phyloP scores from a whole-genome alignment of 257 asterid species.

The Nicotiana noctiflora region DNA sequence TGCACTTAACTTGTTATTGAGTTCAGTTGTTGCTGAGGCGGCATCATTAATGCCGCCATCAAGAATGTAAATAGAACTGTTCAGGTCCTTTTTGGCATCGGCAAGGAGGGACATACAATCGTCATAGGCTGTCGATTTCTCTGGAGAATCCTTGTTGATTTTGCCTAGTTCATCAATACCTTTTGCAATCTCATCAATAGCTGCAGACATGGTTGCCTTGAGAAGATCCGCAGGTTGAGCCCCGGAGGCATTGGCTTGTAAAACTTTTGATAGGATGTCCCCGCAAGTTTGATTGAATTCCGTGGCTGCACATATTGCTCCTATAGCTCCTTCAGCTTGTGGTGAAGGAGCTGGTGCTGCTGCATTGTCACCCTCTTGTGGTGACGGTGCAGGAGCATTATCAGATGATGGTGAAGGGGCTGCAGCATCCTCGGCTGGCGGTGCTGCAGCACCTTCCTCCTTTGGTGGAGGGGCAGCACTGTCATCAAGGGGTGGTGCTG shows the following conservation, averaged over 20 bases:
- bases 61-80: slow-evolving; percentile 34
- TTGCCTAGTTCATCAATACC: slow-evolving; percentile 24
- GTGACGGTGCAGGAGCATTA: neutral
- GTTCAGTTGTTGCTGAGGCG: slow-evolving; percentile 27
- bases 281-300: slow-evolving; percentile 64
- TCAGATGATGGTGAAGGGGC: neutral
- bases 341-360: neutral
- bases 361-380: neutral
- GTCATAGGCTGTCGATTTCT: slow-evolving; percentile 43
- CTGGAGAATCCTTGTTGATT: slow-evolving; percentile 37
- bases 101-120: slow-evolving; percentile 48
- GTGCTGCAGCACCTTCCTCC: neutral
- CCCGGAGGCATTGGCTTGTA: slow-evolving; percentile 25
- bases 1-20: slow-evolving; percentile 77
- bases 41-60: slow-evolving; percentile 17
- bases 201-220: slow-evolving; percentile 44
- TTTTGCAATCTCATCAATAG: slow-evolving; percentile 34
- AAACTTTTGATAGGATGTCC: slow-evolving; percentile 33
- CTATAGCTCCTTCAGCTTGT: slow-evolving; percentile 34
- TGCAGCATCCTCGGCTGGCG: neutral
- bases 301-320: slow-evolving; percentile 43
- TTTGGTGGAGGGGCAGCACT: neutral
- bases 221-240: slow-evolving; percentile 36
- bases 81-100: slow-evolving; percentile 69
- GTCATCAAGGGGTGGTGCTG: neutral